Evolutionary conservation across 805 yeast species (phyloP).

Genomic region (Isabelozyma rhagii): DNA sequence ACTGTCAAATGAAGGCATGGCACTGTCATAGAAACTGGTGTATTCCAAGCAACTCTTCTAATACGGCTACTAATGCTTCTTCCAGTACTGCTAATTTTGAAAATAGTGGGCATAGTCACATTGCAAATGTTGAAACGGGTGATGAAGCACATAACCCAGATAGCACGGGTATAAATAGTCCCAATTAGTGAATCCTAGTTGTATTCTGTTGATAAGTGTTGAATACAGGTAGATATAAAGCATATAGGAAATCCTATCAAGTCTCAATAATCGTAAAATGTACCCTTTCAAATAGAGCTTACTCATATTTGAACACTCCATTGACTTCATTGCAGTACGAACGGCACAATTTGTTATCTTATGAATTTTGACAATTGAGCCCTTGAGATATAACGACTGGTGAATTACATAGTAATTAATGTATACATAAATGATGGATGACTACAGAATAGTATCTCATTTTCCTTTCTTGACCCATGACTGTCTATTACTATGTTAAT

Average conservation of each 20-base stretch:
- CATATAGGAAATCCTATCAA: too few relatives aligned
- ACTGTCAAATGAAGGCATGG: conserved; percentile 92
- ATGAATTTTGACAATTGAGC: too few relatives aligned
- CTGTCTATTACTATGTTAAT: background rate
- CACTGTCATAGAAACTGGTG: conserved; percentile 94
- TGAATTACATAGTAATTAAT: background rate
- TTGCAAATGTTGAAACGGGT: background rate
- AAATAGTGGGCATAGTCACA: background rate
- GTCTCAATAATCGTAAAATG: too few relatives aligned
- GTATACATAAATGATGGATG: background rate
- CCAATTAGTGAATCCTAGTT: background rate
- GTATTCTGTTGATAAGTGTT: background rate
- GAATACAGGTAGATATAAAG: too few relatives aligned
- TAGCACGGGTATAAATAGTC: background rate
- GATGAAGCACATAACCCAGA: background rate
- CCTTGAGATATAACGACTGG: background rate
- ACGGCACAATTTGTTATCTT: too few relatives aligned
- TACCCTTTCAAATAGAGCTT: too few relatives aligned
- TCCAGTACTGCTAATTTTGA: background rate
- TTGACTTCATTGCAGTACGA: too few relatives aligned
- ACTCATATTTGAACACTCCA: too few relatives aligned
- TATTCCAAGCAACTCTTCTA: conserved; percentile 42
- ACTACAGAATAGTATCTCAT: background rate
- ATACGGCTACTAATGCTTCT: conserved; percentile 13
- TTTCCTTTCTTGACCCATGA: background rate